Evolutionary conservation across 306 rosid genomes (phyloP).

Genomic region (Malus sylvestris): DNA sequence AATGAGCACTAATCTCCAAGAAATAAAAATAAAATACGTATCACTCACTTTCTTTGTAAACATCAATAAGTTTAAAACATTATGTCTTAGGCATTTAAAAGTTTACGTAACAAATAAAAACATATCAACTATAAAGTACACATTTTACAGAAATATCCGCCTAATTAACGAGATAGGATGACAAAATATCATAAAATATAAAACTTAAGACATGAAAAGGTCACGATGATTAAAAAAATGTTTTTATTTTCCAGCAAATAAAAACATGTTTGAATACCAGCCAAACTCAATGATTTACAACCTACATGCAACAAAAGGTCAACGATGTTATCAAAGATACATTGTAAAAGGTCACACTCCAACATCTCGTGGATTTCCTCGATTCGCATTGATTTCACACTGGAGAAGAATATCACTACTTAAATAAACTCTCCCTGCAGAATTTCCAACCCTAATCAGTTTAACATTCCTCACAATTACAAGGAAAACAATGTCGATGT

Average conservation of each 20-base stretch:
- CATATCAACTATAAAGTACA: not conserved
- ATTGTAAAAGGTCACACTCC: not conserved
- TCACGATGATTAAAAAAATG: not conserved
- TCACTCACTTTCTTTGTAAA: no score
- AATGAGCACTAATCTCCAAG: no score
- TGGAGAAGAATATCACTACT: conserved; percentile 19
- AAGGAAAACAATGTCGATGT: conserved; percentile 29
- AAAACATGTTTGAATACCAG: not conserved
- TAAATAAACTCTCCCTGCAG: conserved; percentile 3
- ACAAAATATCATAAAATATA: not conserved
- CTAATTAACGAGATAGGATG: not conserved
- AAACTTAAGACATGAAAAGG: not conserved
- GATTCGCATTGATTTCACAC: not conserved
- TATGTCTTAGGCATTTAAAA: not conserved
- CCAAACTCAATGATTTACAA: not conserved
- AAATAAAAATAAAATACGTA: no score
- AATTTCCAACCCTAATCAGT: not conserved
- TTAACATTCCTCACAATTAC: not conserved
- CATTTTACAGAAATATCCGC: not conserved
- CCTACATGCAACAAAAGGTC: conserved; percentile 10
- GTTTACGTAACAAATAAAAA: not conserved
- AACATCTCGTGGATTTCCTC: not conserved
- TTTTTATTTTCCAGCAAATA: not conserved
- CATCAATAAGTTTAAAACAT: not conserved
- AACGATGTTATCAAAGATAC: conserved; percentile 26